Base-by-base conservation (phyloP, 495 filamentous ascomycete genomes). In the Podospora pseudopauciseta region DNA sequence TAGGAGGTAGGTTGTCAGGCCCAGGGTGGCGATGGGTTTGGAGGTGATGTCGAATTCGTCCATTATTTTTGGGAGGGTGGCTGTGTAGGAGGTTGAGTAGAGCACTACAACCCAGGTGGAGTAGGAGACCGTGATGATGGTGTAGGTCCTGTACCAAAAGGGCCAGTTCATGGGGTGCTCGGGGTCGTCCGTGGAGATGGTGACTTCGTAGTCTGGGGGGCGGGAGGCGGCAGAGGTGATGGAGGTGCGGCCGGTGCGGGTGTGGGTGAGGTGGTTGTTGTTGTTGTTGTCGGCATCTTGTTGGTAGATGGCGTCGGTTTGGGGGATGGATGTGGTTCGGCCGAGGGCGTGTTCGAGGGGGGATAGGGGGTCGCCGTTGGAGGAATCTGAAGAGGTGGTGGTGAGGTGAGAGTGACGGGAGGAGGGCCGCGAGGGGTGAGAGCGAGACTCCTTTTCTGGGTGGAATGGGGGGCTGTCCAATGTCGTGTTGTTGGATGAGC, bases 11-110 rank as follows among this genome's bases (percentile, higher is more conserved):
- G 88, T 91, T 2, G 92, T 95, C 49, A 96, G 79, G 1, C 92
- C 92, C 6, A 96, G 80, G 1, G 91, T 91, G 16, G 87, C 86
- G 28, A 90, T 71, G 0, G 87, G 84, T 54, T 85, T 78, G 15
- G 79, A 84, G 4, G 72, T 70, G 34, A 88, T 81, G 61, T 81
- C 73, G 73, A 92, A 96, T 64, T 91, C 86, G 19, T 83, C 75
- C 78, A 88, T 86, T 75, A 96, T 84, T 1, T 89, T 86, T 0
- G 86, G 81, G 26, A 87, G 84, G 34, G 86, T 88, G 0, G 89
- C 86, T 18, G 91, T 91, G 77, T 94, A 96, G 66, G 88, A 90
- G 2, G 93, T 96, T 16, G 88, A 91, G 76, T 94, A 95, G n/a
- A 96, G 79, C 27, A 97, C 90, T 72, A 94, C 86, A 15, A 88